Conservation (phyloP, 2,329 filamentous ascomycete species). For the Venturia oleaginea region DNA sequence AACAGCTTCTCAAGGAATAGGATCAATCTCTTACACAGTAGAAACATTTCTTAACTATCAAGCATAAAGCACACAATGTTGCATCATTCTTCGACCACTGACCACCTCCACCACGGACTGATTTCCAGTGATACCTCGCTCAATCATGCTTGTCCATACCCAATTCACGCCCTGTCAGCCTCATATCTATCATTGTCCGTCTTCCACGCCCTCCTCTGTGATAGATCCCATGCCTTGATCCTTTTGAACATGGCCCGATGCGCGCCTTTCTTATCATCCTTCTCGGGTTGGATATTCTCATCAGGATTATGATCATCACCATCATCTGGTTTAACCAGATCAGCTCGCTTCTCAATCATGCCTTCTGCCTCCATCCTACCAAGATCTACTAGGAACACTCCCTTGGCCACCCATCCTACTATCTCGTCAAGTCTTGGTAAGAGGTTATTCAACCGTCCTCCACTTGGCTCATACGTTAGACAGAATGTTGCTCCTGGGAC, state of each 20-base stretch:
- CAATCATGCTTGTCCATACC: too few species aligned
- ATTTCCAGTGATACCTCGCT: neutral
- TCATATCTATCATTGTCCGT: neutral
- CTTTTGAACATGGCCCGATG: neutral
- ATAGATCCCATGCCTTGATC: neutral
- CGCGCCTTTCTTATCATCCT: neutral
- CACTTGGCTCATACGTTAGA: neutral
- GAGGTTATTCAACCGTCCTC: neutral
- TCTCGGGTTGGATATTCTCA: neutral
- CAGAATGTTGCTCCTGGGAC: neutral
- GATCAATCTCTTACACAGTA: too few species aligned
- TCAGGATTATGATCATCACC: neutral
- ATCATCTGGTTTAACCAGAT: neutral
- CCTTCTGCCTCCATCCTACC: neutral
- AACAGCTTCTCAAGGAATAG: too few species aligned
- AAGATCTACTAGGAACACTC: neutral
- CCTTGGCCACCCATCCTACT: neutral
- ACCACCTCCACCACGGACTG: neutral
- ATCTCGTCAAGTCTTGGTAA: neutral
- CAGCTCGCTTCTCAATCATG: neutral
- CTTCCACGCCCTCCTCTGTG: neutral
- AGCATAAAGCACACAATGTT: neutral
- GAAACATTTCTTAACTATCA: too few species aligned
- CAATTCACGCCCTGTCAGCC: neutral
- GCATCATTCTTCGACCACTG: neutral